These are phyloP conservation scores for Aciculosporium take DNA, from an alignment of 2,329 filamentous ascomycete genomes.

Conservation along the genomic window DNA sequence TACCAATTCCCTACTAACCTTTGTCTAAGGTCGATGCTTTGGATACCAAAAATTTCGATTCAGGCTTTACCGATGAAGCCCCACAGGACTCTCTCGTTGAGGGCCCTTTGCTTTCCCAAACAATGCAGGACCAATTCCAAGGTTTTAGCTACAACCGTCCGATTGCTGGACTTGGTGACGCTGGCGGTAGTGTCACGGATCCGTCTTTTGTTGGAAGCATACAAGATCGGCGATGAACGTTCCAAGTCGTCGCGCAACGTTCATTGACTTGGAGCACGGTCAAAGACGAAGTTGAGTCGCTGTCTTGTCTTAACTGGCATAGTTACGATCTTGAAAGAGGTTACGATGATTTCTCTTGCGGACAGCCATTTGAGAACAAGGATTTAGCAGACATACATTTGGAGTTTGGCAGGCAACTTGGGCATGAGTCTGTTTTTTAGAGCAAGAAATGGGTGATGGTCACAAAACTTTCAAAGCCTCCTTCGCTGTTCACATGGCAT, in stretches of 20 bases:
- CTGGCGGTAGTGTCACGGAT: conserved; percentile 85
- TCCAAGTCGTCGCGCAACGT: not conserved
- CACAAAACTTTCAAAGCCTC: not conserved
- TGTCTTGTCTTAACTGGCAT: conserved; percentile 1
- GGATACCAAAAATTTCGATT: conserved; percentile 86
- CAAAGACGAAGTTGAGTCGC: not conserved
- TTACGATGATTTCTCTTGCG: not conserved
- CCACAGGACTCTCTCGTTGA: conserved; percentile 91
- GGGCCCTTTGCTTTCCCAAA: conserved; percentile 78
- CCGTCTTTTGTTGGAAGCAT: conserved; percentile 54
- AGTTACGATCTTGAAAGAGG: not conserved
- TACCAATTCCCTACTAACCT: too few species aligned
- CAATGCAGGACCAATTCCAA: conserved; percentile 88
- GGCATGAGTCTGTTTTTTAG: conserved; percentile 2
- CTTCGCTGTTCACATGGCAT: not conserved
- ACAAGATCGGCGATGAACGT: conserved; percentile 28
- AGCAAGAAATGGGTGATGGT: not conserved
- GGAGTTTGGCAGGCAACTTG: conserved; percentile 10
- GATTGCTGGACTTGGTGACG: conserved; percentile 83
- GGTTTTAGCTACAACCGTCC: conserved; percentile 97
- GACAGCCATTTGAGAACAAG: not conserved
- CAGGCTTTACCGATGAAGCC: conserved; percentile 78
- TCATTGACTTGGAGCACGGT: not conserved
- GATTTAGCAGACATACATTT: conserved; percentile 4
- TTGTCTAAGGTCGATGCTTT: conserved; percentile 57